Conservation (phyloP, 148 eudicot genomes). For the Euryodendron excelsum region DNA sequence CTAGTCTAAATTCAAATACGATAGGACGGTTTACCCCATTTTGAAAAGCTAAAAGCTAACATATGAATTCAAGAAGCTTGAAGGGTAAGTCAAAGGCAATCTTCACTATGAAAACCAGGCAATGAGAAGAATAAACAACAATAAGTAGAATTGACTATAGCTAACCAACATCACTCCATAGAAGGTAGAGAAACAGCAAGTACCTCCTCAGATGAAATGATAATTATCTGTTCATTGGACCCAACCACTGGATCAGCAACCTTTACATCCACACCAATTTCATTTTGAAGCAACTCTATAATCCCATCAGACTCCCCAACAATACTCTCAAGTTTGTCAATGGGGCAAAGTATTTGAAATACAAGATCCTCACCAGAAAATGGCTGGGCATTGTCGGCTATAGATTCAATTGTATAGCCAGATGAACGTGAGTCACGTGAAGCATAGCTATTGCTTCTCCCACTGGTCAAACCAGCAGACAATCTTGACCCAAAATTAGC, state of each 20-base stretch:
- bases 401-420: constrained; percentile 45
- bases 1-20: neutral
- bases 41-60: constrained; percentile 2
- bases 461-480: constrained; percentile 36
- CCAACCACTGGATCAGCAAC: constrained; percentile 68
- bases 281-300: constrained; percentile 79
- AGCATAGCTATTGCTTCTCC: constrained; percentile 48
- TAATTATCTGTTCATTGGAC: constrained; percentile 68
- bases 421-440: constrained; percentile 56
- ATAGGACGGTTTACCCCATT: neutral
- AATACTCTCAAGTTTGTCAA: constrained; percentile 66
- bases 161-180: neutral
- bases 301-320: constrained; percentile 84
- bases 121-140: neutral
- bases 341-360: constrained; percentile 89
- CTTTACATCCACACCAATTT: constrained; percentile 85
- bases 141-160: neutral
- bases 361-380: constrained; percentile 66
- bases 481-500: constrained; percentile 51
- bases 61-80: neutral
- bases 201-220: constrained; percentile 87
- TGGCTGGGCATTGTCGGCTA: constrained; percentile 48
- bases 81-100: neutral
- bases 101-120: neutral
- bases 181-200: constrained; percentile 7